Base-by-base conservation (phyloP, 1,139 yeast genomes). In the Suhomyces chickasaworum region DNA sequence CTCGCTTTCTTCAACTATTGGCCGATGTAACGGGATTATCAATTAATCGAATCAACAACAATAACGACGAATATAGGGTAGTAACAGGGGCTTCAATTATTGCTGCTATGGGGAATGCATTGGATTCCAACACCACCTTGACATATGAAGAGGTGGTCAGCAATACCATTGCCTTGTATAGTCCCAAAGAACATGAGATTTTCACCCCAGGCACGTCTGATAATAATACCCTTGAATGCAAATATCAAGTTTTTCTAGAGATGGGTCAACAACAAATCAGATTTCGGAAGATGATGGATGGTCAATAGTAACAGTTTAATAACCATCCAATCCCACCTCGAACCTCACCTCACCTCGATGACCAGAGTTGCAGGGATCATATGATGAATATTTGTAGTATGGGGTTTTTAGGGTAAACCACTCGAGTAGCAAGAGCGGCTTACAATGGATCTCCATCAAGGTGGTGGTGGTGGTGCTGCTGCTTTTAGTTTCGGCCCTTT, bases 21-120 rank as follows among this genome's bases (percentile, higher is more conserved):
- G 51, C 64, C 53, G 44, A 53, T 15, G 50, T 64, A 20, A 54
- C 72, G 0, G 54, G 54, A 0, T 42, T 60, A 9, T 53, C 61
- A 0, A 64, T 73, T 3, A 22, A 29, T 3, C 59, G 54, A 37
- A 53, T 60, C 1, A 47, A 54, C 9, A 51, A 58, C 4, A 41
- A 42, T 6, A 42, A 48, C 18, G 60, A 65, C 20, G 61, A 58
- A 17, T 59, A 58, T 18, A 58, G 66, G 33, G 78, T 74, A 4
- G 71, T 65, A 1, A 58, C 53, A 48, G 80, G 81, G 7, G 70
- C 77, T 1, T 65, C 68, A 1, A 56, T 65, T n/a, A 47, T 74
- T n/a, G 60, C 61, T 3, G 44, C 44, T 3, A 21, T 53, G 13
- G 59, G 58, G 1, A 37, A 39, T 13, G 23, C 37, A 13, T 27